phyloP scores from a whole-genome alignment of 2,329 filamentous ascomycete species.

The Amauroascus niger region DNA sequence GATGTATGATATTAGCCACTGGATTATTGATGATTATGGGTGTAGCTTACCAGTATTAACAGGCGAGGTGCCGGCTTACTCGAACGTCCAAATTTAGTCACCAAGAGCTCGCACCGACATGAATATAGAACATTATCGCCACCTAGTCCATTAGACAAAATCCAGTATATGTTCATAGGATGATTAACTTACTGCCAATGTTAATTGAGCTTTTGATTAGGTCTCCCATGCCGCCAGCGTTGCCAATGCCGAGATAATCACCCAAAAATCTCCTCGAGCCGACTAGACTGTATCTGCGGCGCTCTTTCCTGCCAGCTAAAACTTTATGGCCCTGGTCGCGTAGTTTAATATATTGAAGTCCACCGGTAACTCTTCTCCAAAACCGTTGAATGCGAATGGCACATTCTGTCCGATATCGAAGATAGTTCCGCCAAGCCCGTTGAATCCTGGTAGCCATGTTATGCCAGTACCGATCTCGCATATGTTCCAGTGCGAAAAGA shows the following conservation, averaged over 20 bases:
- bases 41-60: conserved; percentile 54
- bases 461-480: conserved; percentile 97
- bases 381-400: conserved; percentile 90
- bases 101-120: conserved; percentile 77
- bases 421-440: conserved; percentile 90
- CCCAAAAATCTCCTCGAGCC: conserved; percentile 88
- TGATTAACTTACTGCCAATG: conserved; percentile 48
- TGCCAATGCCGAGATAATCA: conserved; percentile 85
- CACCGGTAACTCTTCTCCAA: conserved; percentile 87
- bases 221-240: conserved; percentile 66
- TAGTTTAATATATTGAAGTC: conserved; percentile 77
- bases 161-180: not conserved
- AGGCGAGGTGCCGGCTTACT: conserved; percentile 85
- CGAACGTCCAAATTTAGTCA: conserved; percentile 91
- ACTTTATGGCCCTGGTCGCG: conserved; percentile 79
- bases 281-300: conserved; percentile 78
- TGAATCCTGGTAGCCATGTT: conserved; percentile 99
- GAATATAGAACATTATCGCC: conserved; percentile 74
- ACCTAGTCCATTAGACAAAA: conserved; percentile 21
- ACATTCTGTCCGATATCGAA: conserved; percentile 83
- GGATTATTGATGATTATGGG: not conserved
- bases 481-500: conserved; percentile 88
- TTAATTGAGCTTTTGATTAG: conserved; percentile 67
- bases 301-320: conserved; percentile 77
- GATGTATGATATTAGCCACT: conserved; percentile 16